Percentiles rank a stretch among this genome's conserved stretches.
phyloP scores from a whole-genome alignment of 352 stramenopile species.

The Phytophthora colocasiae region DNA sequence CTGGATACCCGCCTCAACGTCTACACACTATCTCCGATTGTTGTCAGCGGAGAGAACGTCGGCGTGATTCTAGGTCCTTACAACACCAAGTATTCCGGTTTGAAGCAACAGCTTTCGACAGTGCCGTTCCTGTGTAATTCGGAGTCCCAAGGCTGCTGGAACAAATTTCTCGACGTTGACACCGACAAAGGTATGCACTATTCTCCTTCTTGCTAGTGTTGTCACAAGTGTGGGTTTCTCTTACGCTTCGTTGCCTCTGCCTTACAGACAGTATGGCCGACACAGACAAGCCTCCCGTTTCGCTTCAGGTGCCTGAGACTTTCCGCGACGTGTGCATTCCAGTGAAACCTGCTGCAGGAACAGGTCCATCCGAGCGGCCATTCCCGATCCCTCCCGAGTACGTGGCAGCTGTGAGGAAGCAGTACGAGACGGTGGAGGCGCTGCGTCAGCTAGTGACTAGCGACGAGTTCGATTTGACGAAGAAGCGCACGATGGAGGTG shows the following conservation, averaged over 20 bases:
- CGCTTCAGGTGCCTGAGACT: conserved; percentile 59
- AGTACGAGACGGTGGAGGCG: conserved; percentile 80
- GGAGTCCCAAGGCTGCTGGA: conserved; percentile 66
- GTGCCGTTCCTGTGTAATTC: conserved; percentile 55
- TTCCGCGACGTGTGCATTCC: conserved; percentile 79
- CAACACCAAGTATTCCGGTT: conserved; percentile 94
- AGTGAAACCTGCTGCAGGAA: conserved; percentile 54
- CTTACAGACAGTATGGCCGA: conserved; percentile 45
- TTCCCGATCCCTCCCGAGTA: conserved; percentile 87
- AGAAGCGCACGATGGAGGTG: conserved; percentile 83
- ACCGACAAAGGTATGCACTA: conserved; percentile 57
- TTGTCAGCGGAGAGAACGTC: conserved; percentile 96
- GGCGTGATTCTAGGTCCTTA: conserved; percentile 95
- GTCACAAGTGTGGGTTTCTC: background rate
- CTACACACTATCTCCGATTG: conserved; percentile 91
- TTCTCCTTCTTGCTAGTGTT: background rate
- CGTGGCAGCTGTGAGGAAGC: conserved; percentile 57
- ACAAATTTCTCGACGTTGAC: conserved; percentile 75
- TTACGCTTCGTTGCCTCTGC: conserved; percentile 5
- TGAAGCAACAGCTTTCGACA: conserved; percentile 77
- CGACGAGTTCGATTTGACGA: conserved; percentile 83
- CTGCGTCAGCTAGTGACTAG: conserved; percentile 76
- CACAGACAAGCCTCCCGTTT: conserved; percentile 62
- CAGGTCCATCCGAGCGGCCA: conserved; percentile 58
- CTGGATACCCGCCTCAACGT: conserved; percentile 92